Base-by-base conservation (phyloP, 2,329 filamentous ascomycete genomes). In the Neocatenulostroma microsporum region DNA sequence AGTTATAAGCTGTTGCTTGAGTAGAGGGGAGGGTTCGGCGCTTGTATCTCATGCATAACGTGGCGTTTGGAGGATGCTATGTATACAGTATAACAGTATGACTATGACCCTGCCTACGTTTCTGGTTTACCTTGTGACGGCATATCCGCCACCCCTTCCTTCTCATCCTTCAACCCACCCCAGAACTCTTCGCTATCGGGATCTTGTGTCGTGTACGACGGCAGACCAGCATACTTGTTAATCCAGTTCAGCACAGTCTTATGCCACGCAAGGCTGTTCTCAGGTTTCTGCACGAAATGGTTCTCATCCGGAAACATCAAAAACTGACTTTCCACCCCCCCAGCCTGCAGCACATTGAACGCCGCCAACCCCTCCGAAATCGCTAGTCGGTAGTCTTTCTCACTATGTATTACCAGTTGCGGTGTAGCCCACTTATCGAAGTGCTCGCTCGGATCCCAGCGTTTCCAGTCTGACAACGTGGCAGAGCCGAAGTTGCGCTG, bases 231-330 rank as follows among this genome's bases (percentile, higher is more conserved):
- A 53, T 74, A 69, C 44, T 67, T 68, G 54, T 78, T 78, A 48
- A 82, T 76, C 78, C 84, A 95, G 38, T 76, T 76, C 20, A 95
- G 56, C 12, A 96, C 87, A 40, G 86, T 83, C 38, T 74, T 74
- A 54, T 96, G 87, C 91, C 91, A 96, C 14, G 93, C 72, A 13
- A 95, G 66, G 3, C 80, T 83, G 60, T 96, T 96, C 62, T 95
- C 89, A 0, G 82, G 84, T 58, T 94, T 94, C 36, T 94, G 56
- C 3, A 95, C 87, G 85, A 85, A 82, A 50, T 84, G 44, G 31
- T 79, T 77, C 60, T 86, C 82, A 54, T 84, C 86, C 0, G 85
- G 84, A 56, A 94, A 94, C 14, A 78, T 80, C 47, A 94, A 55
- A 46, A 94, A 76, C 47, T 81, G 78, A 58, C 84, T 91, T 14